These are phyloP conservation scores for Cyclocybe aegerita DNA, from an alignment of 768 basidiomycete genomes.

Conservation along the genomic window DNA sequence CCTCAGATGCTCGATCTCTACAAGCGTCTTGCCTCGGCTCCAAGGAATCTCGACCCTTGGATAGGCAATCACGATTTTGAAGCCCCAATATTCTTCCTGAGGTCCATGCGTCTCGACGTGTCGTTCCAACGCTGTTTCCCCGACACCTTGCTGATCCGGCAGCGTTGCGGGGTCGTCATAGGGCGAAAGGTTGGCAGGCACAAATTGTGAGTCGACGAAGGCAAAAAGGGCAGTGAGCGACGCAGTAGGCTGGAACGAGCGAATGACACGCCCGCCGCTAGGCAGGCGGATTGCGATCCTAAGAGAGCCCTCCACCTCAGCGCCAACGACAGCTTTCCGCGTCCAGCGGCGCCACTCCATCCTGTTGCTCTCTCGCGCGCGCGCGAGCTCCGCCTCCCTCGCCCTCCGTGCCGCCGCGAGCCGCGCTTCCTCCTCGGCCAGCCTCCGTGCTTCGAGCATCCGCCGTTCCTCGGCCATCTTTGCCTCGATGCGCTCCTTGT, in stretches of 20 bases:
- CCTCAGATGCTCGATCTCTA: constrained; percentile 46
- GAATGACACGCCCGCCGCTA: constrained; percentile 55
- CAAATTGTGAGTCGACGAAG: constrained; percentile 64
- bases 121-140: constrained; percentile 27
- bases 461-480: constrained; percentile 44
- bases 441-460: constrained; percentile 29
- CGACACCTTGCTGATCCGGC: constrained; percentile 35
- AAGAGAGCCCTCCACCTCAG: constrained; percentile 26
- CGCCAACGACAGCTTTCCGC: constrained; percentile 42
- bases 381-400: constrained; percentile 23
- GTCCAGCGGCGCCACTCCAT: constrained; percentile 64
- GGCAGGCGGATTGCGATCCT: constrained; percentile 56
- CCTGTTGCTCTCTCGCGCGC: constrained; percentile 21
- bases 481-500: constrained; percentile 65
- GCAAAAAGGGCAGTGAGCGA: constrained; percentile 68
- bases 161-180: constrained; percentile 42
- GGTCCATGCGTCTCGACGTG: constrained; percentile 15
- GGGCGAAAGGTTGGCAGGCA: constrained; percentile 37
- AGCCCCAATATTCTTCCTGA: constrained; percentile 65
- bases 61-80: constrained; percentile 67
- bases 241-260: constrained; percentile 48
- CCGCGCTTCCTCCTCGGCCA: constrained; percentile 32
- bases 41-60: constrained; percentile 67
- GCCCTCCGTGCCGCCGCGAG: constrained; percentile 15
- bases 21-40: constrained; percentile 35